phyloP scores from a whole-genome alignment of 106 monocot genomes.

The Phalaenopsis equestris region DNA sequence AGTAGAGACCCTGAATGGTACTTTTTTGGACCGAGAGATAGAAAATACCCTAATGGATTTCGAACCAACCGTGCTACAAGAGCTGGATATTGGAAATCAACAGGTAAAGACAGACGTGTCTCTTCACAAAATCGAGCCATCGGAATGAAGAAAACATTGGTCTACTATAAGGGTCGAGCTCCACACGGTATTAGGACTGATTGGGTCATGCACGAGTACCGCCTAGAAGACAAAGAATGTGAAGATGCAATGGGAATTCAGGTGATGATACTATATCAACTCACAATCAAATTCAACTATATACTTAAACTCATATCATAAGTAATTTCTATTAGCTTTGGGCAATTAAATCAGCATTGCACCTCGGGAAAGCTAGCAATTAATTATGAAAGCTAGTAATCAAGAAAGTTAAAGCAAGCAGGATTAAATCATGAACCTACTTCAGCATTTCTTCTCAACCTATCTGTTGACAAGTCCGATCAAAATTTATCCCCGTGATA shows the following conservation, averaged over 20 bases:
- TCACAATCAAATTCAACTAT: neutral
- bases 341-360: no score
- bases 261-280: constrained; percentile 1
- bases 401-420: no score
- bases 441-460: neutral
- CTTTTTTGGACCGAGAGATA: constrained; percentile 32
- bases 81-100: constrained; percentile 38
- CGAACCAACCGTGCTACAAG: constrained; percentile 30
- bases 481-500: neutral
- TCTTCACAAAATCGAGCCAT: constrained; percentile 18
- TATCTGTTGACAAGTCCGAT: neutral
- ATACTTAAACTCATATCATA: neutral
- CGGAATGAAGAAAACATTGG: constrained; percentile 34
- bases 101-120: constrained; percentile 29
- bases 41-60: constrained; percentile 32
- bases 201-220: constrained; percentile 40
- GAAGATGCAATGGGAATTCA: constrained; percentile 29
- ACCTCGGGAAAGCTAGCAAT: no score
- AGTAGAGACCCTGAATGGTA: constrained; percentile 42
- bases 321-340: neutral
- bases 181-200: constrained; percentile 28
- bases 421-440: neutral
- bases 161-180: constrained; percentile 30
- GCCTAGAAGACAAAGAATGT: constrained; percentile 29
- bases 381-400: no score